Evolutionary conservation across 2,329 filamentous ascomycete species (phyloP), one percentile per base, ranked within the genome.

Genomic region (Fusarium buharicum): DNA sequence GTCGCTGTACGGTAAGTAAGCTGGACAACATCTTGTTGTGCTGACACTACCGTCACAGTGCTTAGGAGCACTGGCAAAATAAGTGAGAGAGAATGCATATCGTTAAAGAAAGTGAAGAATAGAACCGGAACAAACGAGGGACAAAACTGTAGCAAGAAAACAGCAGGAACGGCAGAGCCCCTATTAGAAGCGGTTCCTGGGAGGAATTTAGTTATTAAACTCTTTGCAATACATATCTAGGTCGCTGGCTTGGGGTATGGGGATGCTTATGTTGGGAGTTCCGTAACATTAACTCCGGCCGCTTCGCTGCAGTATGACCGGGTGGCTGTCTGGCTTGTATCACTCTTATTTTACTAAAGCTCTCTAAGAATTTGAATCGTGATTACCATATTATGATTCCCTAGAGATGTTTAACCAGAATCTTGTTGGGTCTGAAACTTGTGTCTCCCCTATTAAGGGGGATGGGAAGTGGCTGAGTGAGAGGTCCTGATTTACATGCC

Each of bases 1-100:
- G 61, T 64, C 10, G 50, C 60, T 10, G 50, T 64, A 9, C 51
- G 45, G 28, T 48, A 49, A n/a, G 49, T 54, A 1, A 57, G 37
- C 6, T 50, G 41, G 3, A 63, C 20, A 28, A n/a, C 53, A 24
- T 56, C 50, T 8, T 43, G 33, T 8, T n/a, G n/a, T n/a, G 44
- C 18, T 27, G 34, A 37, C 5, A 49, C 46, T 18, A 30, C 24
- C 11, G 20, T 46, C 2, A 24, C n/a, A 2, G 12, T 14, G 12
- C 31, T 30, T 1, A 62, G 41, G 18, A 59, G 30, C 5, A 33
- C 30, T 16, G 56, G 47, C 3, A 59, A 4, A 40, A 59, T 12
- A 12, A 59, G 4, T 9, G 40, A 59, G n/a, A 41, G 39, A 13
- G 40, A 34, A 34, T 33, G 20, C 56, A 59, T 31, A 6, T 34